These are phyloP conservation scores for Phytophthora brassicae DNA, from an alignment of 352 stramenopile species.

Conservation along the genomic window DNA sequence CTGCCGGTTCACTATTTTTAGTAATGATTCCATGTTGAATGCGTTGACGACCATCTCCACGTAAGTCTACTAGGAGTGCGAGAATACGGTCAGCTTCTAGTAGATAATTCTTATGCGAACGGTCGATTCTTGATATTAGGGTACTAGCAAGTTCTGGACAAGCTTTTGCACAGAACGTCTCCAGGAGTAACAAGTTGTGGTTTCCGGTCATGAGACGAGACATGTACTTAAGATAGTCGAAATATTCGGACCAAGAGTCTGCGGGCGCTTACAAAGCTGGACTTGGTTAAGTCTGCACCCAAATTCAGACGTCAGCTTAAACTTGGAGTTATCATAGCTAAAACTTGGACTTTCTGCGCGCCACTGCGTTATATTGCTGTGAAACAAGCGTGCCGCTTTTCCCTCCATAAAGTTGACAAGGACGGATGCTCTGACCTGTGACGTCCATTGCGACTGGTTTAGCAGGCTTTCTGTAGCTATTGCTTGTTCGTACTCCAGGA, in stretches of 20 bases:
- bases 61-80: not conserved
- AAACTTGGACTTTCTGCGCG: constrained; percentile 11
- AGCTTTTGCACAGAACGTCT: constrained; percentile 6
- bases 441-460: constrained; percentile 7
- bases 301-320: constrained; percentile 2
- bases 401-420: constrained; percentile 14
- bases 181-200: constrained; percentile 9
- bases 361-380: constrained; percentile 9
- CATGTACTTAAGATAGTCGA: constrained; percentile 21
- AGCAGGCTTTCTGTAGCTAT: constrained; percentile 1
- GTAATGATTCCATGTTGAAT: not conserved
- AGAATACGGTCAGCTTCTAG: constrained; percentile 5
- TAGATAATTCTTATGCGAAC: not conserved
- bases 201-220: constrained; percentile 16
- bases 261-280: constrained; percentile 8
- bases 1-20: not conserved
- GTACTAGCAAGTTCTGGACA: constrained; percentile 8
- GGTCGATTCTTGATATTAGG: not conserved
- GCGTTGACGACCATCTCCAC: constrained; percentile 1
- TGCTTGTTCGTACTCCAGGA: constrained; percentile 14
- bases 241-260: constrained; percentile 15
- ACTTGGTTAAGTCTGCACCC: constrained; percentile 20
- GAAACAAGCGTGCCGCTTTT: constrained; percentile 5
- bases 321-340: constrained; percentile 6
- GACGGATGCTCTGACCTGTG: constrained; percentile 5